These are phyloP conservation scores for Chrysophaeum taylorii DNA, from an alignment of 352 stramenopile genomes.

Conservation along the genomic window DNA sequence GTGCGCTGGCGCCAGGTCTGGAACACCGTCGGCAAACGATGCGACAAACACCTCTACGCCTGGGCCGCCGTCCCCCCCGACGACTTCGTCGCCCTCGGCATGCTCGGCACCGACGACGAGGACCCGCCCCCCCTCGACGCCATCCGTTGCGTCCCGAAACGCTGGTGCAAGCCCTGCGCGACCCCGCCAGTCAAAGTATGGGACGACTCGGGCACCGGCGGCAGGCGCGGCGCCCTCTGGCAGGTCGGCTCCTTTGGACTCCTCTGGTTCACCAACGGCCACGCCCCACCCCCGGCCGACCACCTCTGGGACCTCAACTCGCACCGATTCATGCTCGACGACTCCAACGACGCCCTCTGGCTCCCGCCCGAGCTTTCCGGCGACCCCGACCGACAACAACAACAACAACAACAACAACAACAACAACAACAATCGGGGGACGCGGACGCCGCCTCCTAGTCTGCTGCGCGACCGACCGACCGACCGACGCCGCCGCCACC, in stretches of 20 bases:
- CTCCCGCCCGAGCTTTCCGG: neutral
- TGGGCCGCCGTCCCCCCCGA: conserved; percentile 71
- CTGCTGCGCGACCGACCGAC: too few relatives aligned
- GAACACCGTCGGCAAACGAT: conserved; percentile 51
- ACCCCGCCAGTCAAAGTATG: conserved; percentile 24
- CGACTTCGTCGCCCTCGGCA: conserved; percentile 71
- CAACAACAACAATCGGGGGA: neutral
- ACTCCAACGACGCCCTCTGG: neutral
- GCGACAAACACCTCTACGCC: conserved; percentile 65
- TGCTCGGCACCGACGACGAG: conserved; percentile 65
- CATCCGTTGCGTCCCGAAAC: conserved; percentile 65
- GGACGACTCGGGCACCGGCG: conserved; percentile 32
- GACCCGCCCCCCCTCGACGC: conserved; percentile 58
- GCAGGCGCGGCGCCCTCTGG: conserved; percentile 38
- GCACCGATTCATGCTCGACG: conserved; percentile 20
- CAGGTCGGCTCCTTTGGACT: conserved; percentile 38
- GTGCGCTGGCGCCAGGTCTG: conserved; percentile 70
- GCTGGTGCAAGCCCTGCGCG: conserved; percentile 46
- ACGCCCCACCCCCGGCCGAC: conserved; percentile 30
- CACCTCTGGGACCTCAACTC: conserved; percentile 26
- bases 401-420: conserved; percentile 2
- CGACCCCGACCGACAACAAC: neutral
- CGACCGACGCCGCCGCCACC: neutral
- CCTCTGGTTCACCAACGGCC: conserved; percentile 30
- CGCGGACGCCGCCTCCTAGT: neutral